Base-by-base conservation (phyloP, 148 eudicot genomes). In the Linanthus parryae region DNA sequence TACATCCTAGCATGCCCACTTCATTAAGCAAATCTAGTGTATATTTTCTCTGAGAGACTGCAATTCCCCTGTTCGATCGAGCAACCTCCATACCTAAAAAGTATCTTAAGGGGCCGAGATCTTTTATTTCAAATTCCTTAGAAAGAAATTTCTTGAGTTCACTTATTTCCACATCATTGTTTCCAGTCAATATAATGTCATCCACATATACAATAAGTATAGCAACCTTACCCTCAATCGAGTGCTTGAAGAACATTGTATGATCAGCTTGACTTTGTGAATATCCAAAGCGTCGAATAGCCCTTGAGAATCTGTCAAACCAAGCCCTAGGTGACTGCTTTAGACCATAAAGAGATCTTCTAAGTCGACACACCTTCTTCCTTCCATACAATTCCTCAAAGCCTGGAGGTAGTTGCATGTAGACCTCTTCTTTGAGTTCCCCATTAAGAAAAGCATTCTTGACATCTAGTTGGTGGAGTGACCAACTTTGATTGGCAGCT, bases 311-410 rank as follows among this genome's bases (percentile, higher is more conserved):
- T 44, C 48, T 14, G 11, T 44, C 26, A 42, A 42, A 42, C 3
- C 45, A 42, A 42, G 45, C 45, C 20, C 12, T 20, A 42, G 45
- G 20, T 16, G 48, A 44, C 10, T 44, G 48, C 23, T 44, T 44
- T 21, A 5, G n/a, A 0, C 48, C 48, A 10, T 44, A 44, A 2
- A 42, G 12, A 6, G 48, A 44, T 27, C 23, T 44, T 11, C 23
- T 44, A 14, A 44, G 48, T 19, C 23, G 1, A 27, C 26, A 44
- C 1, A 44, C 48, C 10, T 19, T 44, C 2, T 44, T 11, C 3
- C 23, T 44, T 19, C 15, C n/a, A 2, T 14, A 14, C 9, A 7
- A 2, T 8, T 14, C 2, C 3, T 16, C 2, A 16, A 19, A 20
- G 23, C 10, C 48, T 7, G 48, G 48, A 44, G 26, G 24, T 20